Evolutionary conservation across 495 filamentous ascomycete genomes (phyloP).

Genomic region (Tuber magnatum): DNA sequence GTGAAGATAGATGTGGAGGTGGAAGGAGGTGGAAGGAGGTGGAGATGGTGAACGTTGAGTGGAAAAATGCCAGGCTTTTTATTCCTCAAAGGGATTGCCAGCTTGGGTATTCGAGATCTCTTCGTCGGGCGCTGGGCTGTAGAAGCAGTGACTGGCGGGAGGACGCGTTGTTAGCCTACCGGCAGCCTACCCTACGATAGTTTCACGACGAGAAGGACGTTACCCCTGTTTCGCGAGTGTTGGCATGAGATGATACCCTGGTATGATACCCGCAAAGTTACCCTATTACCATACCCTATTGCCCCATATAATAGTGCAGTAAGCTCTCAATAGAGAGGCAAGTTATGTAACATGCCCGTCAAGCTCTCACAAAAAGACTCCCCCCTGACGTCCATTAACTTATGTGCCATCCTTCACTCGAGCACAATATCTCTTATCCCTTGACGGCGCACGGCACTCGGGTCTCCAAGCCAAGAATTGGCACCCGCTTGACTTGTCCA

Average conservation of each 20-base stretch:
- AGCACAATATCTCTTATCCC: neutral
- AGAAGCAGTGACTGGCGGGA: neutral
- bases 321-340: neutral
- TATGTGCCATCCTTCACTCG: neutral
- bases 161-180: neutral
- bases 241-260: too few relatives aligned
- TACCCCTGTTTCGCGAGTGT: neutral
- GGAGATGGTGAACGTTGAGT: conserved; percentile 28
- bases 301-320: neutral
- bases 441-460: too few relatives aligned
- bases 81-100: neutral
- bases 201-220: neutral
- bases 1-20: conserved; percentile 44
- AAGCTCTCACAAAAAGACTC: neutral
- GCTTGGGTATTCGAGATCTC: neutral
- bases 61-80: neutral
- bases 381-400: neutral
- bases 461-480: neutral
- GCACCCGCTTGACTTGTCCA: too few relatives aligned
- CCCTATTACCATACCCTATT: neutral
- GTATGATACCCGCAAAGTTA: neutral
- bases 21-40: conserved; percentile 42
- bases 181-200: neutral
- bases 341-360: neutral
- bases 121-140: neutral